Evolutionary conservation across 305 asterid species (phyloP), one percentile per base, ranked within the genome.

Genomic region (Rubia tinctorum): DNA sequence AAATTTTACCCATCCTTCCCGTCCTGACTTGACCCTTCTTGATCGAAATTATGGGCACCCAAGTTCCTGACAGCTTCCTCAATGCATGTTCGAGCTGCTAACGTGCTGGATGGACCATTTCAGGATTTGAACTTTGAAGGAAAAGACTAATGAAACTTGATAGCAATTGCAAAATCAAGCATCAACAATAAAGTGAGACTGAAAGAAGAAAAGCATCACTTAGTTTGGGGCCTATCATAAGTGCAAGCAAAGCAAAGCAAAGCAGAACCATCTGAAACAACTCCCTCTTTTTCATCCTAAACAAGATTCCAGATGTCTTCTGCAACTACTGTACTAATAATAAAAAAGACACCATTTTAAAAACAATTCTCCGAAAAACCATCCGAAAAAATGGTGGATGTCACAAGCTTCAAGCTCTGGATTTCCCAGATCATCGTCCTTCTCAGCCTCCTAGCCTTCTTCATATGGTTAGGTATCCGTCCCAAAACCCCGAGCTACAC

Each of bases 381-480:
- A 23, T 34, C 45, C 2, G 5, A 18, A 53, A 4, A 59, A 45
- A 69, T 61, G 79, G 59, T 44, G 5, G 74, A 61, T 14, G 71
- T 1, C 61, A 9, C 25, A 56, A 64, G 61, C 76, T 55, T 20
- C 27, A 55, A 20, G 66, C 39, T 71, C 13, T 64, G 72, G 76
- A 1, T 71, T 30, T 22, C 51, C 45, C 42, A 39, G 3, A n/a
- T 76, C 30, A 37, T 71, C 13, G 4, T 63, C 72, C 72, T 71
- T 14, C 15, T 45, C 39, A 76, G 76, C 39, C 68, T 71, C 34
- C 72, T 71, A 1, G 62, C 2, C 40, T 43, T 76, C 62, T 71
- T 76, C 53, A 71, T 76, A 30, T 71, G 76, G 73, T 13, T 71
- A 76, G 56, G 76, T 11, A 76, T 76, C 15, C 76, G 76, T 5